Evolutionary conservation across 106 monocot species (phyloP).

Genomic region (Platanthera guangdongensis): DNA sequence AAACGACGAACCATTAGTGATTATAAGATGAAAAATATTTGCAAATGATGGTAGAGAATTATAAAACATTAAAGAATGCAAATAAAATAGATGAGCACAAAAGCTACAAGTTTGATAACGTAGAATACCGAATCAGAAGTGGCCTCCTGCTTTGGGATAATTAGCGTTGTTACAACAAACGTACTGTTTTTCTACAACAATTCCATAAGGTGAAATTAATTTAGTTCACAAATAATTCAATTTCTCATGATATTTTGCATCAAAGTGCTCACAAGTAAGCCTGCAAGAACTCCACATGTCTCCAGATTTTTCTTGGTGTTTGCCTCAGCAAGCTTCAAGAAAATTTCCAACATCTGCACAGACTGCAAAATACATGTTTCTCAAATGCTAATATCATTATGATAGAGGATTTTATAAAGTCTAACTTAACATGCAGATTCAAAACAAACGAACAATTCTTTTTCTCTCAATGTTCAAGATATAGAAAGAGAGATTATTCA

Average conservation of each 20-base stretch:
- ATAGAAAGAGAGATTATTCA: not conserved
- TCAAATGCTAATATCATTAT: not conserved
- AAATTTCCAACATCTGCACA: slow-evolving; percentile 77
- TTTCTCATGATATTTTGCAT: not conserved
- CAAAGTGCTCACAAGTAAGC: slow-evolving; percentile 63
- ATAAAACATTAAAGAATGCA: not conserved
- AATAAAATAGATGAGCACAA: slow-evolving; percentile 1
- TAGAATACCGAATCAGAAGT: slow-evolving; percentile 90
- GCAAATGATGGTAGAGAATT: not conserved
- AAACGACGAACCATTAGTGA: not conserved
- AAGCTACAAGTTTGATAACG: not conserved
- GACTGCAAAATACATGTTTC: slow-evolving; percentile 41
- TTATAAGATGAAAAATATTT: not conserved
- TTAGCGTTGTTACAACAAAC: slow-evolving; percentile 83
- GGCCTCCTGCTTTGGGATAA: slow-evolving; percentile 95
- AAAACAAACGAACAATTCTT: slow-evolving; percentile 5
- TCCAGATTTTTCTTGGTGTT: slow-evolving; percentile 89
- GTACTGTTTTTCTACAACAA: slow-evolving; percentile 78
- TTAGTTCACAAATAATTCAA: not conserved
- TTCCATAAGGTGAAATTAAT: slow-evolving; percentile 1
- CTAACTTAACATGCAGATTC: not conserved
- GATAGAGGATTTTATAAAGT: not conserved
- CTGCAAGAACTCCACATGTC: slow-evolving; percentile 99
- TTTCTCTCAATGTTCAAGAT: not conserved
- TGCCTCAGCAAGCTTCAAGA: slow-evolving; percentile 77